Conservation (phyloP, 164 flowering plant species). For the Magnolia kwangsiensis region DNA sequence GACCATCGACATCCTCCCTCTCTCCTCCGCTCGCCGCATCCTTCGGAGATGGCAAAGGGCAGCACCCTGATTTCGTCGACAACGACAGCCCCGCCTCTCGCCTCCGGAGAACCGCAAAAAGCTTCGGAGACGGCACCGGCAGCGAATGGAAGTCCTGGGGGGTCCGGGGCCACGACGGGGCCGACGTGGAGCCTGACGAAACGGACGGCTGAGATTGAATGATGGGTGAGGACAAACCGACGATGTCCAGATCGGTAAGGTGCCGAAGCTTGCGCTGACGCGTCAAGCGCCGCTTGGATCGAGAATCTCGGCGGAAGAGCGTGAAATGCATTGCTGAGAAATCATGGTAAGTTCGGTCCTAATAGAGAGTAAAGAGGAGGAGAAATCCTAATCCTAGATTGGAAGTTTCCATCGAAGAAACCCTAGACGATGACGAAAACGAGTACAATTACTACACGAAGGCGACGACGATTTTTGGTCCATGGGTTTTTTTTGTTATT, state of each 20-base stretch:
- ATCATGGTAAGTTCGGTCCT: conserved; percentile 18
- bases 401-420: background rate
- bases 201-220: background rate
- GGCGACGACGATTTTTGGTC: background rate
- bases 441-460: background rate
- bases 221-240: conserved; percentile 1
- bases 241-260: conserved; percentile 17
- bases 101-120: background rate
- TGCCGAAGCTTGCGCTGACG: conserved; percentile 28
- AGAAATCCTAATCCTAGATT: background rate
- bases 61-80: background rate
- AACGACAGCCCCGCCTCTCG: conserved; percentile 1
- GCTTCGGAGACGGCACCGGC: conserved; percentile 28
- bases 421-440: background rate
- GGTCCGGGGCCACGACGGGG: background rate
- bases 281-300: conserved; percentile 18
- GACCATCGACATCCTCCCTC: background rate
- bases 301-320: conserved; percentile 9
- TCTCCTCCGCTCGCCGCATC: conserved; percentile 11
- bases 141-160: background rate
- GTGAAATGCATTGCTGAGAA: conserved; percentile 37
- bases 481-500: background rate
- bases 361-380: background rate
- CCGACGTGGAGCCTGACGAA: background rate
- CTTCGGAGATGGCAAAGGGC: conserved; percentile 34